These are phyloP conservation scores for Gynostemma pentaphyllum DNA, from an alignment of 306 rosid genomes.

Conservation along the genomic window DNA sequence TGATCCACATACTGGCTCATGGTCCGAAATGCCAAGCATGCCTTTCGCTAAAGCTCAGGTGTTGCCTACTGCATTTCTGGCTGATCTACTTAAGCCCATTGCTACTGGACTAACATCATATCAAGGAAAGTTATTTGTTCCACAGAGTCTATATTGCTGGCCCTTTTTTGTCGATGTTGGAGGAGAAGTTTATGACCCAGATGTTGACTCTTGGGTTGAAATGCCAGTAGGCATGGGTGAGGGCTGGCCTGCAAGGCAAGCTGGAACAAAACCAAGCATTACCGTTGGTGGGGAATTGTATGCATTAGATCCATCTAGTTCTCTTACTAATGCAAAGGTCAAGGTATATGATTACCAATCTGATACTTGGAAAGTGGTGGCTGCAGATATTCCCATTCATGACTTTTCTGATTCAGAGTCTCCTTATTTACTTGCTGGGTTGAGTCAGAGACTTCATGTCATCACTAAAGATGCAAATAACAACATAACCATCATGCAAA, in stretches of 20 bases:
- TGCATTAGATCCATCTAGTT: slow-evolving; percentile 80
- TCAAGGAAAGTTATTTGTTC: slow-evolving; percentile 78
- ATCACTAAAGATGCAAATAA: slow-evolving; percentile 71
- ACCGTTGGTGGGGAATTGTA: slow-evolving; percentile 78
- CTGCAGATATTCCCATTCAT: slow-evolving; percentile 70
- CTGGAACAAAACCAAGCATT: slow-evolving; percentile 75
- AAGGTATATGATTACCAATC: slow-evolving; percentile 78
- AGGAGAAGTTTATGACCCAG: slow-evolving; percentile 89
- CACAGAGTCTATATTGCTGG: slow-evolving; percentile 86
- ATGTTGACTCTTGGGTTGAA: slow-evolving; percentile 67
- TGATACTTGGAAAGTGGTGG: slow-evolving; percentile 78
- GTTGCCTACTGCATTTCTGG: slow-evolving; percentile 62
- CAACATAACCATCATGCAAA: slow-evolving; percentile 47
- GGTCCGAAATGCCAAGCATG: slow-evolving; percentile 83
- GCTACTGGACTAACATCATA: slow-evolving; percentile 85
- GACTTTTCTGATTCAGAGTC: slow-evolving; percentile 79
- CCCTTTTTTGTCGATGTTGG: slow-evolving; percentile 96
- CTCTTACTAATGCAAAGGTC: slow-evolving; percentile 66
- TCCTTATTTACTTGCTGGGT: slow-evolving; percentile 84
- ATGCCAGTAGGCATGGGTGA: slow-evolving; percentile 97
- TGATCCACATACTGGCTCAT: slow-evolving; percentile 51
- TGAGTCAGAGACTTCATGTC: slow-evolving; percentile 80
- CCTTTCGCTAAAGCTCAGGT: slow-evolving; percentile 84
- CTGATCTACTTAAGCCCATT: slow-evolving; percentile 83
- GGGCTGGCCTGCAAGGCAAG: slow-evolving; percentile 94